These are phyloP conservation scores for Starmerella davenportii DNA, from an alignment of 805 yeast genomes.

Conservation along the genomic window DNA sequence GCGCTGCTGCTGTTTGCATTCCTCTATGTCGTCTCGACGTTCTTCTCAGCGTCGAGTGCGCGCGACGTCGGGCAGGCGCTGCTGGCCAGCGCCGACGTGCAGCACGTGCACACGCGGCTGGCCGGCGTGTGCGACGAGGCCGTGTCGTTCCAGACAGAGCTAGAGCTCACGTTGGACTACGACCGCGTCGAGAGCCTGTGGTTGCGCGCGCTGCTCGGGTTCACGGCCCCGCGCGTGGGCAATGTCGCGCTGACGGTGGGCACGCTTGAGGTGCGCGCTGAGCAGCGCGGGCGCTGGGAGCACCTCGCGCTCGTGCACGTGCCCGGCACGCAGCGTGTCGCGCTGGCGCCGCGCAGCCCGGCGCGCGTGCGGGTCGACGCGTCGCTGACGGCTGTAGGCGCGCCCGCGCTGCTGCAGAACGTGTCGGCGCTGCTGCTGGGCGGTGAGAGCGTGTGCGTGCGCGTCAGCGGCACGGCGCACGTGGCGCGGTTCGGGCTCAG, in stretches of 20 bases:
- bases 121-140: background rate
- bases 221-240: constrained; percentile 2
- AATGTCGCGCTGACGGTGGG: constrained; percentile 1
- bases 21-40: constrained; percentile 1
- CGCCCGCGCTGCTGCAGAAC: constrained; percentile 6
- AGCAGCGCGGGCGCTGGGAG: background rate
- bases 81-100: constrained; percentile 2
- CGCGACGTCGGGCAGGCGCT: constrained; percentile 1
- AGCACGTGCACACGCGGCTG: constrained; percentile 2
- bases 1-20: constrained; percentile 10
- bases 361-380: background rate
- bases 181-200: constrained; percentile 1
- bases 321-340: background rate
- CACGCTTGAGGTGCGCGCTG: constrained; percentile 1
- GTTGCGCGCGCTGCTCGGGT: background rate
- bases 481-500: constrained; percentile 12
- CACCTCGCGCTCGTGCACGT: background rate
- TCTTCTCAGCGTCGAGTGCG: constrained; percentile 1
- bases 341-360: background rate
- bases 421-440: constrained; percentile 4
- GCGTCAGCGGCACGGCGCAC: constrained; percentile 6
- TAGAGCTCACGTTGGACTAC: constrained; percentile 6
- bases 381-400: background rate
- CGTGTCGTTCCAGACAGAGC: constrained; percentile 1
- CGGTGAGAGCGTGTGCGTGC: constrained; percentile 3